Evolutionary conservation across 1,284 basidiomycete species (phyloP), one percentile per base, ranked within the genome.

Genomic region (Pseudomicrostroma phylloplanum): DNA sequence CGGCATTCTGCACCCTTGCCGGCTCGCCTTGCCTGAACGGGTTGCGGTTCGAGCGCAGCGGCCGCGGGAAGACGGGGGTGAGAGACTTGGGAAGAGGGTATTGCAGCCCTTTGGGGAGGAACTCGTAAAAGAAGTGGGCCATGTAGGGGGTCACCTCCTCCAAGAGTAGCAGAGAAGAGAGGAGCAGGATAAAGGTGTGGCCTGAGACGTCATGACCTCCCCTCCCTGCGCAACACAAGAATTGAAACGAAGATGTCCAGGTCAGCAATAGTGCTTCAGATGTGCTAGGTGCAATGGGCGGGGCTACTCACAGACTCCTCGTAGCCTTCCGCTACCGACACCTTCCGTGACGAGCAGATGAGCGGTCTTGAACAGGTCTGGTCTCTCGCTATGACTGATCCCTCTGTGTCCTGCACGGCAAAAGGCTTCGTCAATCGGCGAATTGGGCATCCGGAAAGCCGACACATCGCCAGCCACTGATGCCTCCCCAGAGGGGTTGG

Each of bases 161-260:
- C 1, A 86, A 83, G 46, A 96, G 83, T 76, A 96, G 88, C 19
- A 96, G 82, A 8, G 85, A 82, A n/a, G 88, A 85, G 81, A 96
- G 85, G 1, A 89, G 89, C 69, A 97, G 84, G 66, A 98, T 84
- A 82, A 96, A 97, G 26, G 92, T 85, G 78, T 98, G 94, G 1
- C 93, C 93, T 0, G 91, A 93, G 13, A 97, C 86, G 75, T 98
- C 94, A 79, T 96, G 92, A 0, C 93, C 93, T 64, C 85, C 87
- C 73, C 85, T 85, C 69, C n/a, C n/a, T n/a, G n/a, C n/a, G n/a
- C n/a, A n/a, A n/a, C n/a, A n/a, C 90, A n/a, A n/a, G n/a, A n/a
- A n/a, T n/a, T n/a, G 79, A 23, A 72, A 59, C 12, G 68, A 53
- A 9, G 3, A 23, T 23, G 55, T 19, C 19, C n/a, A 19, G n/a